Base-by-base conservation (phyloP, 257 asterid genomes). In the Henckelia pumila region DNA sequence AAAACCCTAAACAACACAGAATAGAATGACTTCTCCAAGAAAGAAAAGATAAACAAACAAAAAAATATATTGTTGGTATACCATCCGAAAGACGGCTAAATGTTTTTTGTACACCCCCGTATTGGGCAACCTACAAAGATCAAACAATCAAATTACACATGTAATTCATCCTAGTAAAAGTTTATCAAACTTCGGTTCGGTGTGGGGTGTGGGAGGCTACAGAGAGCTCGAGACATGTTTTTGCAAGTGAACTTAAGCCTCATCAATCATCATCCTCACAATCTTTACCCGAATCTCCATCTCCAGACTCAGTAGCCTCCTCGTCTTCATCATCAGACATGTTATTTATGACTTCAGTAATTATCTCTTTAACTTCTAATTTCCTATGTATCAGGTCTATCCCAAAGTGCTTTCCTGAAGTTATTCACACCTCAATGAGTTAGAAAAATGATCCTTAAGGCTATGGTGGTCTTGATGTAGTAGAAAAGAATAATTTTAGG, bases 281-380 rank as follows among this genome's bases (percentile, higher is more conserved):
- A 50, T 82, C 87, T 72, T 83, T 76, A 24, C 57, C 91, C 0
- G 81, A 60, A 21, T 35, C 47, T 35, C 72, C 80, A 2, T 81
- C 83, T n/a, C 77, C 89, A 61, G 84, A 71, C 67, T 73, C 77
- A 23, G 59, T 72, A 56, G 77, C 86, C 3, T 78, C 89, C 17
- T 79, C 89, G 2, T 81, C 97, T 23, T 91, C 97, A 7, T 88
- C 97, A 21, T 87, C 97, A 3, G 95, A 80, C 98, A 92, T 92
- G 86, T 73, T 79, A 70, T 84, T 86, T 68, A 92, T 87, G 32
- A 82, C 98, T 63, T 89, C 98, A 3, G 98, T 81, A 68, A 92
- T 89, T 56, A 92, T 83, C 17, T 74, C 89, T 82, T 89, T 92
- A 24, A 92, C 91, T 74, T 87, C 98, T 13, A 82, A 55, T 78